phyloP scores from a whole-genome alignment of 768 basidiomycete genomes.

The Termitomyces sp. region DNA sequence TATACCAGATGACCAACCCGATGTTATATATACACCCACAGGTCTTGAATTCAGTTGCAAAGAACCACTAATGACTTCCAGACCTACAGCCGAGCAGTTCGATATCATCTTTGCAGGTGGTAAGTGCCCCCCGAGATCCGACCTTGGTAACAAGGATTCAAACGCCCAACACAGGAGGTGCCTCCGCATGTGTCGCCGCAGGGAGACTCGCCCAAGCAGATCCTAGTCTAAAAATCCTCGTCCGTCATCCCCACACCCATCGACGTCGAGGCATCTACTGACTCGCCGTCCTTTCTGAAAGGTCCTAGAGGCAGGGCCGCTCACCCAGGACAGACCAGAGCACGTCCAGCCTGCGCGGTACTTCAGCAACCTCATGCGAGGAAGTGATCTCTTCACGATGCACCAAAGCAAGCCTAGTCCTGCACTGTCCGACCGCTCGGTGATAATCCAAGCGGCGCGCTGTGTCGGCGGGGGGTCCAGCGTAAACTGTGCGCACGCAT shows the following conservation, averaged over 20 bases:
- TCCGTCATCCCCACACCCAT: conserved; percentile 15
- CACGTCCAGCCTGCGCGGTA: conserved; percentile 54
- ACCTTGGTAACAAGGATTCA: not conserved
- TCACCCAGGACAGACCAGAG: conserved; percentile 36
- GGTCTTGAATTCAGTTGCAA: not conserved
- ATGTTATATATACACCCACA: not conserved
- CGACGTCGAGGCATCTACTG: not conserved
- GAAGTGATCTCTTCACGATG: conserved; percentile 37
- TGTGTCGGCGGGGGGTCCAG: conserved; percentile 59
- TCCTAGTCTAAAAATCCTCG: conserved; percentile 49
- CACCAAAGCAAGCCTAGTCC: conserved; percentile 40
- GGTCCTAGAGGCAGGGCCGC: conserved; percentile 55
- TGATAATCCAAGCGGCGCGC: conserved; percentile 39
- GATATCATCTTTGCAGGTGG: conserved; percentile 1
- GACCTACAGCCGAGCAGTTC: conserved; percentile 27
- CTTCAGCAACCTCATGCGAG: conserved; percentile 33
- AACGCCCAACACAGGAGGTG: conserved; percentile 33
- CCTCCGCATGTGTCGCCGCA: conserved; percentile 50
- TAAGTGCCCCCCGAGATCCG: not conserved
- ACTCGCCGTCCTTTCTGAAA: conserved; percentile 3
- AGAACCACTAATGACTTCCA: not conserved
- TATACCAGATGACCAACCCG: not conserved
- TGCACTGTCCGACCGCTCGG: conserved; percentile 35
- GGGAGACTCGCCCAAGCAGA: conserved; percentile 50
- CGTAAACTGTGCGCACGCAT: conserved; percentile 45